Evolutionary conservation across 495 filamentous ascomycete species (phyloP).

Genomic region (Aspergillus kassunensis): DNA sequence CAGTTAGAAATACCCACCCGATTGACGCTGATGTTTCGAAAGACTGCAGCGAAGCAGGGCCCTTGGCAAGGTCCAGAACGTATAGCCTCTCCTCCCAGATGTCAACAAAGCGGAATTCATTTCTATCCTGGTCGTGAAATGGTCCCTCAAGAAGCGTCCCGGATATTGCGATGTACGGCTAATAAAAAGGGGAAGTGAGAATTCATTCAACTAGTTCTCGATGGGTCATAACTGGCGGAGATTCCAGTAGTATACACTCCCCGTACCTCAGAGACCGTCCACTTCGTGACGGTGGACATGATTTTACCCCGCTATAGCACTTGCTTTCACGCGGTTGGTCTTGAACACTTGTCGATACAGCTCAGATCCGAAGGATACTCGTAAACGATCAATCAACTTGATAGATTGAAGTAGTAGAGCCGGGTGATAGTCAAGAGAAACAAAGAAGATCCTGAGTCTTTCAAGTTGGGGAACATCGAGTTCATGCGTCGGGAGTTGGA

Average conservation of each 20-base stretch:
- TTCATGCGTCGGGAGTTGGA: not conserved
- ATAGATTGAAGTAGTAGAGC: not conserved
- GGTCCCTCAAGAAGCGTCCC: constrained; percentile 81
- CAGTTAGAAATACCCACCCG: constrained; percentile 40
- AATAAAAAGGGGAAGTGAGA: constrained; percentile 11
- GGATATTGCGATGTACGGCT: constrained; percentile 73
- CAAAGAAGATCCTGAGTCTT: not conserved
- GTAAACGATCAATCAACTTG: not conserved
- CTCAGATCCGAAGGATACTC: not conserved
- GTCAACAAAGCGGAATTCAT: constrained; percentile 83
- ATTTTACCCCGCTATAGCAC: constrained; percentile 14
- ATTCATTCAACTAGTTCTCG: not conserved
- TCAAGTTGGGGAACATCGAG: too few relatives aligned
- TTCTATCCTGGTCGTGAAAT: constrained; percentile 63
- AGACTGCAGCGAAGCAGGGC: constrained; percentile 59
- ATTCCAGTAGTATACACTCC: not conserved
- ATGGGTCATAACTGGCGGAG: not conserved
- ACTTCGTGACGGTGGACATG: constrained; percentile 34
- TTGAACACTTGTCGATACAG: not conserved
- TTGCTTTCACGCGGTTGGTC: not conserved
- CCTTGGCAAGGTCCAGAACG: constrained; percentile 62
- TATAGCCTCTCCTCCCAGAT: constrained; percentile 78
- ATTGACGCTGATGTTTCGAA: constrained; percentile 63
- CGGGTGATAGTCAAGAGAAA: not conserved
- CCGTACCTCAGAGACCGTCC: constrained; percentile 43